Conservation (phyloP, 768 basidiomycete species). For the Royoungia palumana region DNA sequence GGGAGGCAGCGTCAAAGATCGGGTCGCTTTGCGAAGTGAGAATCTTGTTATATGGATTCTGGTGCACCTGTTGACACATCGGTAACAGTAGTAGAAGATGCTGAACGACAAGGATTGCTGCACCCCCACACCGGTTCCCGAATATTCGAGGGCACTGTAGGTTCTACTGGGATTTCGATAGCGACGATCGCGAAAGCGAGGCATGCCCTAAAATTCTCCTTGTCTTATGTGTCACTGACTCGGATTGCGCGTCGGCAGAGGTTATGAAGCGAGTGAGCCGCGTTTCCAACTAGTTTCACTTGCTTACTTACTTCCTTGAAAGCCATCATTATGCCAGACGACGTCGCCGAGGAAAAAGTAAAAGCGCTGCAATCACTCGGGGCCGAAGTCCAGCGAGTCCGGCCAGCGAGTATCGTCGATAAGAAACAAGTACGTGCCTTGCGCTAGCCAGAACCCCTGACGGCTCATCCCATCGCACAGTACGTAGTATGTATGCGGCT, state of each 20-base stretch:
- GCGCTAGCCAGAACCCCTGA: no score
- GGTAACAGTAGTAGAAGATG: conserved; percentile 84
- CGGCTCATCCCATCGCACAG: conserved; percentile 28
- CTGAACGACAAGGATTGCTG: conserved; percentile 78
- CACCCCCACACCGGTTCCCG: conserved; percentile 85
- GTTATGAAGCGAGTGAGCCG: conserved; percentile 76
- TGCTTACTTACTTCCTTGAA: background rate
- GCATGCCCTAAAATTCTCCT: conserved; percentile 37
- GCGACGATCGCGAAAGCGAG: conserved; percentile 89
- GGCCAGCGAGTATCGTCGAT: conserved; percentile 96
- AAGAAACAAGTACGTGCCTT: conserved; percentile 73
- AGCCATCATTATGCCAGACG: conserved; percentile 91
- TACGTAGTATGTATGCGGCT: conserved; percentile 54
- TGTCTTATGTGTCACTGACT: background rate
- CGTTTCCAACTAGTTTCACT: background rate
- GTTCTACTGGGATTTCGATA: conserved; percentile 93
- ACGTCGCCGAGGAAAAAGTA: conserved; percentile 89
- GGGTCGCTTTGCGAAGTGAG: conserved; percentile 90
- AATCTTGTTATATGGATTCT: background rate
- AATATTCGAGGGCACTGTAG: conserved; percentile 97
- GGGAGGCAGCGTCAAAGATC: conserved; percentile 96
- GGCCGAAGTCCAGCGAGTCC: conserved; percentile 83
- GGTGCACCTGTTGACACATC: background rate
- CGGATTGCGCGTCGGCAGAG: conserved; percentile 42
- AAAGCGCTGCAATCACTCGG: conserved; percentile 80